These are phyloP conservation scores for Steccherinum ochraceum DNA, from an alignment of 768 basidiomycete species.

Conservation along the genomic window DNA sequence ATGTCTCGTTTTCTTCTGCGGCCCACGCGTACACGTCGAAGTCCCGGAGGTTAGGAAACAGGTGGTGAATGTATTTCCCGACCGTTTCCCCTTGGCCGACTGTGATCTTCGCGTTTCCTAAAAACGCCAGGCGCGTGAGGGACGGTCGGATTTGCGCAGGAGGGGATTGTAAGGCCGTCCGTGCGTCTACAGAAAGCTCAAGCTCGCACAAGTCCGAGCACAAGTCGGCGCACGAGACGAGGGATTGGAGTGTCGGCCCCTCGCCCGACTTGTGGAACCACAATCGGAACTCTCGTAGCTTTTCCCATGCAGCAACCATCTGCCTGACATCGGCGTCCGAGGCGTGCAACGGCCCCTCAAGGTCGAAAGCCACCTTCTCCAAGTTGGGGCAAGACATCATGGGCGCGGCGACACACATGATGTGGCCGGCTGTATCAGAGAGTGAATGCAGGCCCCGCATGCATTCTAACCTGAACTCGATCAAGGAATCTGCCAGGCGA, in stretches of 20 bases:
- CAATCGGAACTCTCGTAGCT: not conserved
- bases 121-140: not conserved
- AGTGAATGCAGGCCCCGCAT: not conserved
- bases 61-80: not conserved
- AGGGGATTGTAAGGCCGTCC: not conserved
- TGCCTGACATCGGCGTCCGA: not conserved
- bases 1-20: not conserved
- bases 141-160: not conserved
- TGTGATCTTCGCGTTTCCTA: not conserved
- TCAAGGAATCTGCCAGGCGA: not conserved
- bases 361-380: not conserved
- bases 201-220: not conserved
- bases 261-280: not conserved
- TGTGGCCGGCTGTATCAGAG: not conserved
- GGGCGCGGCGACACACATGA: not conserved
- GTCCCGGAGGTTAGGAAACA: conserved; percentile 2
- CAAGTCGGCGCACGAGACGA: not conserved
- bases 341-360: not conserved
- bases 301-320: conserved; percentile 3
- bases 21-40: conserved; percentile 6
- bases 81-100: not conserved
- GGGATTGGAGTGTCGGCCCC: not conserved
- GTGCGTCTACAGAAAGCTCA: not conserved
- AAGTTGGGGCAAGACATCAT: not conserved
- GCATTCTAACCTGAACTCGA: not conserved